These are phyloP conservation scores for Laetiporus sulphureus DNA, from an alignment of 1,284 basidiomycete species.

Conservation along the genomic window DNA sequence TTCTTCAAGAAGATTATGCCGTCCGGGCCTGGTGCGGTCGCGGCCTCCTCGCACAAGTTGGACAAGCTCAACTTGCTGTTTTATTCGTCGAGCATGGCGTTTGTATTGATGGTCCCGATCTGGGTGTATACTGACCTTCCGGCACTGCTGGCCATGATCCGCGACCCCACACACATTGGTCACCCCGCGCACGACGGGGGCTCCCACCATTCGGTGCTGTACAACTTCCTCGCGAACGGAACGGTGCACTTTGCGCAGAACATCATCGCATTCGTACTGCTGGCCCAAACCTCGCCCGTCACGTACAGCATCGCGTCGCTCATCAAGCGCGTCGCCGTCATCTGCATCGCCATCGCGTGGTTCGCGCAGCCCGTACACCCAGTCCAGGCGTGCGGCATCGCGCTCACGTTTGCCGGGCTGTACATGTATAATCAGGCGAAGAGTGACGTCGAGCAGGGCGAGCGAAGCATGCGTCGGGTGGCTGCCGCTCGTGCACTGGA, in stretches of 20 bases:
- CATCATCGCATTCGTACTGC: conserved; percentile 94
- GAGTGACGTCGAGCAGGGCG: conserved; percentile 86
- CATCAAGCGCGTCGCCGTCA: conserved; percentile 97
- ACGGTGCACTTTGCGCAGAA: conserved; percentile 96
- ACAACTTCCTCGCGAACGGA: conserved; percentile 88
- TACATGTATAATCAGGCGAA: conserved; percentile 98
- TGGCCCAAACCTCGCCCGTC: conserved; percentile 94
- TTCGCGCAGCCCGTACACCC: conserved; percentile 86
- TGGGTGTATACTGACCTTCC: conserved; percentile 87
- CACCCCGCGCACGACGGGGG: conserved; percentile 37
- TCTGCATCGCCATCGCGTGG: conserved; percentile 97
- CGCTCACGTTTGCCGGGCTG: conserved; percentile 83
- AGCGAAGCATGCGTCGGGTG: conserved; percentile 81
- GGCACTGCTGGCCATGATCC: conserved; percentile 43
- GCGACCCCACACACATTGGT: conserved; percentile 34
- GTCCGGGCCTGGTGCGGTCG: conserved; percentile 39
- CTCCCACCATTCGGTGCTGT: conserved; percentile 41
- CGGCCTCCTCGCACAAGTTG: conserved; percentile 64
- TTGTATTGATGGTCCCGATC: conserved; percentile 90
- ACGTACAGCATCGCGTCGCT: conserved; percentile 98
- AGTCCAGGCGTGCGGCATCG: conserved; percentile 85
- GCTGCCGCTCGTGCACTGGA: conserved; percentile 72
- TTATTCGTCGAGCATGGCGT: conserved; percentile 93
- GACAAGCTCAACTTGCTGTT: conserved; percentile 97
- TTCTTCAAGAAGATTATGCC: conserved; percentile 99